These are phyloP conservation scores for Tetracladium marchalianum DNA, from an alignment of 495 filamentous ascomycete species.

Conservation along the genomic window DNA sequence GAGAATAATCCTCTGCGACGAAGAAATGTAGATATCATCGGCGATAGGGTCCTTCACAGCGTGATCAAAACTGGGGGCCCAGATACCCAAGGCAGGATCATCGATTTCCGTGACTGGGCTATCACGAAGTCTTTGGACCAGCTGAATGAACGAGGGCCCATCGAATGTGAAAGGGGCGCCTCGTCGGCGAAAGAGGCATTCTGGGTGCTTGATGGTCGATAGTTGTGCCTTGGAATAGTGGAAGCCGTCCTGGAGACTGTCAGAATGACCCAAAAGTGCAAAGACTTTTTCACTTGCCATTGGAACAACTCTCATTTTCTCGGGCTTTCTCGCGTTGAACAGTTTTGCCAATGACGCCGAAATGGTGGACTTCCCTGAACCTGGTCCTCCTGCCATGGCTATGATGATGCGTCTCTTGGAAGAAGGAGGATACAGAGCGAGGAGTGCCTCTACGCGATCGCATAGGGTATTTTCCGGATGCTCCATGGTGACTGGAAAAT, in stretches of 20 bases:
- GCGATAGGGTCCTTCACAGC: slow-evolving; percentile 31
- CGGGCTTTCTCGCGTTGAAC: slow-evolving; percentile 17
- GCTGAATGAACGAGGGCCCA: slow-evolving; percentile 20
- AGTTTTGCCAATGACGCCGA: slow-evolving; percentile 10
- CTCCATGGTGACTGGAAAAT: too few species aligned
- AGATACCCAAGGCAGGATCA: slow-evolving; percentile 5
- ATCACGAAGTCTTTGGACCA: slow-evolving; percentile 20
- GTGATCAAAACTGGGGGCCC: slow-evolving; percentile 31
- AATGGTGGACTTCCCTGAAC: slow-evolving; percentile 37
- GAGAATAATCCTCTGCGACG: slow-evolving; percentile 25
- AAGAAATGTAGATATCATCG: slow-evolving; percentile 24
- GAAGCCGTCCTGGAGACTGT: slow-evolving; percentile 25
- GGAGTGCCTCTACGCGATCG: too few species aligned
- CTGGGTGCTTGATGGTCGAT: slow-evolving; percentile 26
- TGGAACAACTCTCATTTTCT: too few species aligned
- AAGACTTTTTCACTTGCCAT: too few species aligned
- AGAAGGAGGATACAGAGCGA: too few species aligned
- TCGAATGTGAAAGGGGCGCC: slow-evolving; percentile 37
- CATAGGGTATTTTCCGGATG: too few species aligned
- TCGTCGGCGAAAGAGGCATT: slow-evolving; percentile 29
- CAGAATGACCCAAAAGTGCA: too few species aligned
- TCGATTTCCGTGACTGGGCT: slow-evolving; percentile 5
- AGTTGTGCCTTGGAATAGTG: slow-evolving; percentile 28
- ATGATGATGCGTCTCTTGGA: slow-evolving; percentile 22
- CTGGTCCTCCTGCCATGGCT: slow-evolving; percentile 31